Conservation (phyloP, 2,329 filamentous ascomycete genomes). For the Microthyrium microscopicum region DNA sequence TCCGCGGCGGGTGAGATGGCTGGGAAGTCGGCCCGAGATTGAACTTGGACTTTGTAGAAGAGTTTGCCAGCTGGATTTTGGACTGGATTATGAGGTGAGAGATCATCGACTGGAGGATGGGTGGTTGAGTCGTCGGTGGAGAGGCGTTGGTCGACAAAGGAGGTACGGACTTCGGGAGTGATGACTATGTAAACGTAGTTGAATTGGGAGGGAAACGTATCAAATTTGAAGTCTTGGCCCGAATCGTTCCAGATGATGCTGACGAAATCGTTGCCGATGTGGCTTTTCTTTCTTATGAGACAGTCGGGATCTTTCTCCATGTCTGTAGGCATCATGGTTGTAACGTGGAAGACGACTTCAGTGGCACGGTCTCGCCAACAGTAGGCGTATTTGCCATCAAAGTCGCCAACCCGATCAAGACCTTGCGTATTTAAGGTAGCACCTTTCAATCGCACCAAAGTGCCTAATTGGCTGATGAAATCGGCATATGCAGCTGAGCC, state of each 20-base stretch:
- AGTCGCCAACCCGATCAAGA: conserved; percentile 58
- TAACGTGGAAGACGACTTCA: conserved; percentile 89
- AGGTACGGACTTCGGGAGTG: conserved; percentile 65
- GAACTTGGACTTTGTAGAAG: conserved; percentile 80
- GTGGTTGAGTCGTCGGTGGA: conserved; percentile 21
- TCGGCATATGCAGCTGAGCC: conserved; percentile 79
- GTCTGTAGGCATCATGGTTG: conserved; percentile 93
- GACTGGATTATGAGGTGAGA: too few relatives aligned
- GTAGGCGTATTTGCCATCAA: conserved; percentile 75
- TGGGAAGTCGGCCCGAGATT: conserved; percentile 78
- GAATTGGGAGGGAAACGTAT: conserved; percentile 88
- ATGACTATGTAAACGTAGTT: conserved; percentile 97
- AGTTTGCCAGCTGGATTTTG: conserved; percentile 13
- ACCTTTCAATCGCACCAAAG: conserved; percentile 61
- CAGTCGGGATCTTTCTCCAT: conserved; percentile 58
- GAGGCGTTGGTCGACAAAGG: conserved; percentile 41
- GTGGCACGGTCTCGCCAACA: conserved; percentile 92
- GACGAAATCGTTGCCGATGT: conserved; percentile 95
- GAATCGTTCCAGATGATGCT: conserved; percentile 98
- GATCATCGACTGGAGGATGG: too few relatives aligned
- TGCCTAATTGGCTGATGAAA: conserved; percentile 70
- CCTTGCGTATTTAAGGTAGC: conserved; percentile 89
- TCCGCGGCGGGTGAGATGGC: conserved; percentile 81
- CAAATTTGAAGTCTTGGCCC: conserved; percentile 71
- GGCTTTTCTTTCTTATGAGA: conserved; percentile 66